Evolutionary conservation across 2,329 filamentous ascomycete genomes (phyloP), one percentile per base, ranked within the genome.

Genomic region (Emmonsia crescens): DNA sequence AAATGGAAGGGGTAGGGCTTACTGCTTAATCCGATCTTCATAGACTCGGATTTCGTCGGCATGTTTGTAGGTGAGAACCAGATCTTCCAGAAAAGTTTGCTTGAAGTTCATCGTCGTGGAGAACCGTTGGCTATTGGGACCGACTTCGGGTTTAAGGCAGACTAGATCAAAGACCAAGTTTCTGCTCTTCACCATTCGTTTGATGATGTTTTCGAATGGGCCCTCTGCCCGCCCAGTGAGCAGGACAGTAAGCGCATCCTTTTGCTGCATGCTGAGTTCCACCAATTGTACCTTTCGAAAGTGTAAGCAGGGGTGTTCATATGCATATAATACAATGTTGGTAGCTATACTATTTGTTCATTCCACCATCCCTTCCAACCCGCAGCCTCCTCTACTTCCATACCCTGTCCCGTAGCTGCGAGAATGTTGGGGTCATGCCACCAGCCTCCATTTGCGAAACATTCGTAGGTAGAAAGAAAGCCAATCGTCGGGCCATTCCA

Each of bases 301-400:
- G 24, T 31, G 59, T 62, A 63, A 66, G 31, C 46, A 57, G 66
- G 72, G 65, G 72, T 64, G 71, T 71, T 64, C 24, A 67, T 51
- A 46, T 46, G 61, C 59, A 57, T 48, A n/a, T 59, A 33, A 24
- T 21, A 21, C 27, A 51, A 31, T 52, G 48, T 61, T 54, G 38
- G 60, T 57, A 40, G 42, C 85, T 86, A 63, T 68, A 82, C 84
- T 66, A 99, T 87, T 68, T 88, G 85, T 72, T 97, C 93, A 71
- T 97, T 97, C 94, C 94, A 99, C 89, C 90, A 96, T 42, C 91
- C 91, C 62, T 89, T 79, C 93, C 93, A 99, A 10, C 84, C 92
- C 29, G 86, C 85, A 49, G 83, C 79, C 73, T 97, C 92, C 75
- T 97, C 94, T 62, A 83, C 84, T 59, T 90, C 89, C 5, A 87